Conservation (phyloP, 495 filamentous ascomycete species). For the Darksidea phi region DNA sequence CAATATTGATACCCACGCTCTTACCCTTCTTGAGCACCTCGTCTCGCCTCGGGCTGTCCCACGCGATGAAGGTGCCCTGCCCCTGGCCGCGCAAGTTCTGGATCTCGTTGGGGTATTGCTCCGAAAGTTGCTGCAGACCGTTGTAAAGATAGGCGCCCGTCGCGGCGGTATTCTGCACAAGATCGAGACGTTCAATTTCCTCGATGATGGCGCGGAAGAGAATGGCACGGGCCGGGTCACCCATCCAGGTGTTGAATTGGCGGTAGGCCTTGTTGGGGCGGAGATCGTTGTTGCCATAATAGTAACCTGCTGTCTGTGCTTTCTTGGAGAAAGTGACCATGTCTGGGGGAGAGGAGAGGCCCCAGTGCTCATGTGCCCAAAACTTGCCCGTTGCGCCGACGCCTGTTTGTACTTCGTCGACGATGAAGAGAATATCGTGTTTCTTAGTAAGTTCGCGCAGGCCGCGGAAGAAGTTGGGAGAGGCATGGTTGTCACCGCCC, state of each 20-base stretch:
- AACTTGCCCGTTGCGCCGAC: constrained; percentile 94
- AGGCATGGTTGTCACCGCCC: constrained; percentile 98
- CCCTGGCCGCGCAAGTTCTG: constrained; percentile 89
- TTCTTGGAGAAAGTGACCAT: constrained; percentile 99
- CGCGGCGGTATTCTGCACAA: constrained; percentile 76
- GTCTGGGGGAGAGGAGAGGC: constrained; percentile 78
- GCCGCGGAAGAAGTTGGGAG: constrained; percentile 85
- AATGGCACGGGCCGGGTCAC: constrained; percentile 85
- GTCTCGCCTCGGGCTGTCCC: constrained; percentile 84
- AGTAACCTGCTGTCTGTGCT: constrained; percentile 97
- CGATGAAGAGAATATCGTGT: constrained; percentile 86
- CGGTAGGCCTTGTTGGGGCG: constrained; percentile 99
- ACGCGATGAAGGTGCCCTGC: constrained; percentile 96
- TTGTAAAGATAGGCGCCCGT: constrained; percentile 82
- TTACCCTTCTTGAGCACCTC: constrained; percentile 81
- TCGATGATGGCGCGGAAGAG: constrained; percentile 90
- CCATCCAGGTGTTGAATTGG: constrained; percentile 99
- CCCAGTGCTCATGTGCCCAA: constrained; percentile 99
- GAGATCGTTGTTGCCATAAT: constrained; percentile 81
- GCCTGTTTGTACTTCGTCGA: constrained; percentile 98
- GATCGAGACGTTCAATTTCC: constrained; percentile 76
- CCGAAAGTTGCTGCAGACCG: constrained; percentile 65
- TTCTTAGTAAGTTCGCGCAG: constrained; percentile 83
- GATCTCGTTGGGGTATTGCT: constrained; percentile 79
- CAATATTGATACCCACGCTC: constrained; percentile 85